Evolutionary conservation across 345 rosid genomes (phyloP).

Genomic region (Salix viminalis): DNA sequence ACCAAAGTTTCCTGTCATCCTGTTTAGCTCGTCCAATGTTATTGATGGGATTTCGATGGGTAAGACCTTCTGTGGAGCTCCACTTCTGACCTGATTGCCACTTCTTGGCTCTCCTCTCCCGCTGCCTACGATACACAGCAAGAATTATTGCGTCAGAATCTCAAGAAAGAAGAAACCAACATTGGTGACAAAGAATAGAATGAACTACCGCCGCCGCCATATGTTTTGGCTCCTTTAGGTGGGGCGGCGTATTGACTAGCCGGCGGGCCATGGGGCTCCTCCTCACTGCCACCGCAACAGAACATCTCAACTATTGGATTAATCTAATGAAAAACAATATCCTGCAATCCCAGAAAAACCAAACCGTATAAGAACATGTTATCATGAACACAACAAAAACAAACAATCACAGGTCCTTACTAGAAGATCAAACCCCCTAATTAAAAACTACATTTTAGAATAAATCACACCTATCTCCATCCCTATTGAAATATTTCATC

Average conservation of each 20-base stretch:
- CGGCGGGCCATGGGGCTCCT: slow-evolving; percentile 60
- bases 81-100: slow-evolving; percentile 46
- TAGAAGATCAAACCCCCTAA: background rate
- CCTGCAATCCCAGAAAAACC: slow-evolving; percentile 12
- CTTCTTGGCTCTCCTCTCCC: slow-evolving; percentile 74
- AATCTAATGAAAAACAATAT: background rate
- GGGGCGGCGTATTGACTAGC: slow-evolving; percentile 69
- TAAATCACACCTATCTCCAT: background rate
- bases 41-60: slow-evolving; percentile 74
- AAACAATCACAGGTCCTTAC: background rate
- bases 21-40: slow-evolving; percentile 61
- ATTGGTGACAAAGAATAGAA: background rate
- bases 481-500: background rate
- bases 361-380: background rate
- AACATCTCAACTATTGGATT: slow-evolving; percentile 39
- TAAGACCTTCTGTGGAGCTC: slow-evolving; percentile 68
- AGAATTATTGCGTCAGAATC: background rate
- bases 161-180: background rate
- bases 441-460: background rate
- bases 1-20: slow-evolving; percentile 63
- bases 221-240: slow-evolving; percentile 58
- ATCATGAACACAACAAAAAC: background rate
- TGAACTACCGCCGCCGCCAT: slow-evolving; percentile 39
- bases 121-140: slow-evolving; percentile 29
- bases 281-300: slow-evolving; percentile 90